Conservation (phyloP, 768 basidiomycete genomes). For the Auriscalpium vulgare region DNA sequence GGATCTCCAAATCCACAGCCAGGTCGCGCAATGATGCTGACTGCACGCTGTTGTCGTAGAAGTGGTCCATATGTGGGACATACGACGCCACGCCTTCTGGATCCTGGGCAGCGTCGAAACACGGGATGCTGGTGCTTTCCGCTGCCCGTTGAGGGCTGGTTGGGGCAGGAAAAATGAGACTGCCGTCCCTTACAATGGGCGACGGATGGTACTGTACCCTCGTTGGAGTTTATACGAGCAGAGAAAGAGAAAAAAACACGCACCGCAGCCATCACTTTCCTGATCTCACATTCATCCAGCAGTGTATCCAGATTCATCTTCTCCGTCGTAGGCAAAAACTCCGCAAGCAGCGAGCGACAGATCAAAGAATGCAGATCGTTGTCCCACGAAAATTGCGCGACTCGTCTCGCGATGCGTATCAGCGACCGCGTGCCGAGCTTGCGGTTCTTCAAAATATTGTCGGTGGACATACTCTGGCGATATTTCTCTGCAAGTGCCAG, state of each 20-base stretch:
- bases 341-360: slow-evolving; percentile 41
- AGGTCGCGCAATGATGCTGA: slow-evolving; percentile 60
- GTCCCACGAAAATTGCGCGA: slow-evolving; percentile 38
- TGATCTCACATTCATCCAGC: slow-evolving; percentile 42
- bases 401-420: slow-evolving; percentile 42
- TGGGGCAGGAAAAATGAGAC: slow-evolving; percentile 40
- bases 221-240: not conserved
- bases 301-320: slow-evolving; percentile 43
- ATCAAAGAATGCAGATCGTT: slow-evolving; percentile 42
- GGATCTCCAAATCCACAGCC: slow-evolving; percentile 51
- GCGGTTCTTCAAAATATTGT: slow-evolving; percentile 51
- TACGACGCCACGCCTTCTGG: slow-evolving; percentile 46
- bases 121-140: slow-evolving; percentile 33
- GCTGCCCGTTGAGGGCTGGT: slow-evolving; percentile 26
- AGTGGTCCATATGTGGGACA: slow-evolving; percentile 63
- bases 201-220: slow-evolving; percentile 39
- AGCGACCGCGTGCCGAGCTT: slow-evolving; percentile 57
- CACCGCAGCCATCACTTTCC: slow-evolving; percentile 34
- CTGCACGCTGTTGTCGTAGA: slow-evolving; percentile 64
- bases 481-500: slow-evolving; percentile 53
- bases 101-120: slow-evolving; percentile 43
- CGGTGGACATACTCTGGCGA: slow-evolving; percentile 42
- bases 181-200: slow-evolving; percentile 30
- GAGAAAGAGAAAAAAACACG: slow-evolving; percentile 10
- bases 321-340: slow-evolving; percentile 56